Evolutionary conservation across 2,329 filamentous ascomycete species (phyloP).

Genomic region (Penicillium sp.): DNA sequence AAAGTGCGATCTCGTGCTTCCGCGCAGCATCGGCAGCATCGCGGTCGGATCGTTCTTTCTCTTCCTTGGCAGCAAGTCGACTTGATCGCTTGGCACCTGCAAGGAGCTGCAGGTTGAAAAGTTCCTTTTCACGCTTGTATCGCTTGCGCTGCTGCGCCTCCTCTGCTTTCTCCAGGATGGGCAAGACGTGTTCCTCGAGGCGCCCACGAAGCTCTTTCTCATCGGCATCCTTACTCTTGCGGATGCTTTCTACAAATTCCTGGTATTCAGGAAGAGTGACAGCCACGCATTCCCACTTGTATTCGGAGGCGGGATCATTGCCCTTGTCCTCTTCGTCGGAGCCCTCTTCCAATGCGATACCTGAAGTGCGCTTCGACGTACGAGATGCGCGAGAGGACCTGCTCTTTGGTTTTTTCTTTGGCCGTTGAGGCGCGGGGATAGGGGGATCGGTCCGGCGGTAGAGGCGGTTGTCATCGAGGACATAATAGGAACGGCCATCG

Average conservation of each 20-base stretch:
- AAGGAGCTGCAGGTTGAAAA: slow-evolving; percentile 81
- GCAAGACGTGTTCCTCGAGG: slow-evolving; percentile 77
- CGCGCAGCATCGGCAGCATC: slow-evolving; percentile 71
- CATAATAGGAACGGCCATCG: slow-evolving; percentile 83
- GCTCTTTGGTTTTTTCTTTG: slow-evolving; percentile 67
- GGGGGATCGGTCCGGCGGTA: slow-evolving; percentile 84
- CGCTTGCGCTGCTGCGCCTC: slow-evolving; percentile 71
- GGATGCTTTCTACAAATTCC: slow-evolving; percentile 70
- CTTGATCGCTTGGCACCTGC: slow-evolving; percentile 94
- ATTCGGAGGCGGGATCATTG: slow-evolving; percentile 48
- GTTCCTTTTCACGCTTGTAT: slow-evolving; percentile 77
- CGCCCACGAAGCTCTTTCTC: slow-evolving; percentile 77
- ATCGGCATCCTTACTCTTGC: slow-evolving; percentile 78
- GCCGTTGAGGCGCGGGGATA: slow-evolving; percentile 58
- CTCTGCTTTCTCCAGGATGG: slow-evolving; percentile 78
- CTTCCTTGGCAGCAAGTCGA: slow-evolving; percentile 78
- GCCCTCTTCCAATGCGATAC: slow-evolving; percentile 42
- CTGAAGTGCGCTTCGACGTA: slow-evolving; percentile 68
- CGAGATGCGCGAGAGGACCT: slow-evolving; percentile 68
- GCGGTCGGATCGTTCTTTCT: slow-evolving; percentile 76
- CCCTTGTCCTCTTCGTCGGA: slow-evolving; percentile 50
- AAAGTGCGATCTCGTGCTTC: slow-evolving; percentile 67
- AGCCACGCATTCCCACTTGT: slow-evolving; percentile 90
- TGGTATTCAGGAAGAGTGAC: slow-evolving; percentile 79
- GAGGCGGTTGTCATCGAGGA: slow-evolving; percentile 90